phyloP scores from a whole-genome alignment of 805 yeast genomes.

The Candida ponderosae region DNA sequence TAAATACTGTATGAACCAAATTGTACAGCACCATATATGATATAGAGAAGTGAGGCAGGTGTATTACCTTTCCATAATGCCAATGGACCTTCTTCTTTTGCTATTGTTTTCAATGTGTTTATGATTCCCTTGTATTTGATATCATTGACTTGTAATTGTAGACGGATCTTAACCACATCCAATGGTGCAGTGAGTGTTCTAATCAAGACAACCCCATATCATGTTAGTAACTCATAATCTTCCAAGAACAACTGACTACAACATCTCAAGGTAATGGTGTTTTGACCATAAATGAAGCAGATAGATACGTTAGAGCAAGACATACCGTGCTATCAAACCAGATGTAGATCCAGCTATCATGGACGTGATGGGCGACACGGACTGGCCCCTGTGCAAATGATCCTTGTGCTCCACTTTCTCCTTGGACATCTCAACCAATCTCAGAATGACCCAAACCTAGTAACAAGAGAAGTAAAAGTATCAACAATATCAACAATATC shows the following conservation, averaged over 20 bases:
- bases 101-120: constrained; percentile 33
- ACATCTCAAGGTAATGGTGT: too few species aligned
- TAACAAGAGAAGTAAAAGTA: too few species aligned
- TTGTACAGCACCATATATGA: constrained; percentile 79
- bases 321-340: constrained; percentile 28
- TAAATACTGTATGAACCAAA: constrained; percentile 62
- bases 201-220: neutral
- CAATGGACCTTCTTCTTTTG: constrained; percentile 55
- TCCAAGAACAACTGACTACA: too few species aligned
- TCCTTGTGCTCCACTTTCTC: constrained; percentile 22
- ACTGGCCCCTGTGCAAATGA: constrained; percentile 42
- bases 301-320: neutral
- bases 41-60: constrained; percentile 83
- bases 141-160: constrained; percentile 46
- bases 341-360: constrained; percentile 64
- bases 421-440: too few species aligned
- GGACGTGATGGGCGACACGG: constrained; percentile 45
- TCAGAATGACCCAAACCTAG: too few species aligned
- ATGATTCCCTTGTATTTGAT: constrained; percentile 27
- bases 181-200: constrained; percentile 68
- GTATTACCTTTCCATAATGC: constrained; percentile 96
- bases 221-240: constrained; percentile 9
- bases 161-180: constrained; percentile 69
- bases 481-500: too few species aligned
- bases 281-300: constrained; percentile 1